Percentiles rank a stretch among this genome's conserved stretches.
Conservation (phyloP, 371 early-diverging fungal genomes). For the Saksenaea oblongispora region DNA sequence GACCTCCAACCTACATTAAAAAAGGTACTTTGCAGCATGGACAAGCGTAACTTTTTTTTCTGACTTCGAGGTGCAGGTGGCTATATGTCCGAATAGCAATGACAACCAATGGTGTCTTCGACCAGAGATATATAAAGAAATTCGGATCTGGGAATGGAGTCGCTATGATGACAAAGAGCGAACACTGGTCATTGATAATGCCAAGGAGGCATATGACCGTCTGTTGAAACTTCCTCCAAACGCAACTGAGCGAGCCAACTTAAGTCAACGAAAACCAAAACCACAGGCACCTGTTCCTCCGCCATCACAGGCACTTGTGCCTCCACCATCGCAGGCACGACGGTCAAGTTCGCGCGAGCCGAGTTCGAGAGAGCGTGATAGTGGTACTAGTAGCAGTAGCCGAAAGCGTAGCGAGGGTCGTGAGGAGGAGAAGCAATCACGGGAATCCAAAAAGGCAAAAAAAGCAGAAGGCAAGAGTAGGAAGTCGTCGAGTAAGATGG, state of each 20-base stretch:
- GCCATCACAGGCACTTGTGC: constrained; percentile 5
- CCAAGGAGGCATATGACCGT: constrained; percentile 49
- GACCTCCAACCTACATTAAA: constrained; percentile 34
- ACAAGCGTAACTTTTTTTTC: neutral
- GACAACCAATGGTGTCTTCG: constrained; percentile 44
- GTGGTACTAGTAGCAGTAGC: neutral
- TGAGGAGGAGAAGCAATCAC: constrained; percentile 6
- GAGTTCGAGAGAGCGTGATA: neutral
- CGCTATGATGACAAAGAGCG: constrained; percentile 47
- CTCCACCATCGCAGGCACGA: constrained; percentile 1
- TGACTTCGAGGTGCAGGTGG: constrained; percentile 10
- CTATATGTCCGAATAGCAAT: constrained; percentile 11
- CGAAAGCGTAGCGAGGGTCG: neutral
- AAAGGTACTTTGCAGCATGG: constrained; percentile 21
- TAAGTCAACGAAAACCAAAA: constrained; percentile 31
- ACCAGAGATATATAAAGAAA: constrained; percentile 50
- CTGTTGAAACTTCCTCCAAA: constrained; percentile 43
- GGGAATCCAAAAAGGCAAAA: neutral
- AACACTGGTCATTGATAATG: constrained; percentile 44
- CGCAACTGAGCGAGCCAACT: constrained; percentile 51
- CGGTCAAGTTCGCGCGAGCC: neutral
- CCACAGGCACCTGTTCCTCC: constrained; percentile 12
- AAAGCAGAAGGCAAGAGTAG: constrained; percentile 13
- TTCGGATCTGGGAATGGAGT: constrained; percentile 58
- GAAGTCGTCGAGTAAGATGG: constrained; percentile 1